Conservation (phyloP, 179 eudicot genomes). For the Vitellaria paradoxa region DNA sequence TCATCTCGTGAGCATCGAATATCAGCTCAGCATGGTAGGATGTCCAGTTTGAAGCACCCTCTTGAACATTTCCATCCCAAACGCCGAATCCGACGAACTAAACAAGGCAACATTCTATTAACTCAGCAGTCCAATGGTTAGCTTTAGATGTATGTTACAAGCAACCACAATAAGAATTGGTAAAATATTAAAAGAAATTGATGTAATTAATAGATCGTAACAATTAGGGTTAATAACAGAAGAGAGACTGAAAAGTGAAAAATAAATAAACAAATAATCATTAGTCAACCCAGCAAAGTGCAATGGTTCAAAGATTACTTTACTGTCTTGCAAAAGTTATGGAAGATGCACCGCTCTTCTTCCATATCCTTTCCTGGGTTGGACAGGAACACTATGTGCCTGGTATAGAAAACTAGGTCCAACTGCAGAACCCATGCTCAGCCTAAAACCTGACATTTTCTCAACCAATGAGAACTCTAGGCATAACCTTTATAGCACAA, state of each 20-base stretch:
- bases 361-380: no score
- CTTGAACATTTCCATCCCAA: slow-evolving; percentile 97
- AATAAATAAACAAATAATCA: not conserved
- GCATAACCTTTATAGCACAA: not conserved
- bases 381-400: not conserved
- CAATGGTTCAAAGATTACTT: not conserved
- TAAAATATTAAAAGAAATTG: not conserved
- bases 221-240: not conserved
- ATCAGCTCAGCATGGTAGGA: slow-evolving; percentile 98
- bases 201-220: not conserved
- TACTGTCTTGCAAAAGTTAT: not conserved
- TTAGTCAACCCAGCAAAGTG: not conserved
- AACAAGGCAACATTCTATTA: slow-evolving; percentile 23
- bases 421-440: not conserved
- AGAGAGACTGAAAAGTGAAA: not conserved
- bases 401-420: not conserved
- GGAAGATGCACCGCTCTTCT: no score
- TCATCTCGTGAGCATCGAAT: not conserved
- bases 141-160: not conserved
- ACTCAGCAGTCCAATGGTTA: slow-evolving; percentile 12
- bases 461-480: not conserved
- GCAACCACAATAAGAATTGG: slow-evolving; percentile 5
- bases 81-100: slow-evolving; percentile 93
- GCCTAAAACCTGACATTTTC: not conserved
- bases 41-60: slow-evolving; percentile 99